A percentile compares a stretch with the other conserved stretches of the same genome.
Evolutionary conservation across 1,284 basidiomycete genomes (phyloP).

Genomic region (Ganoderma leucocontextum): DNA sequence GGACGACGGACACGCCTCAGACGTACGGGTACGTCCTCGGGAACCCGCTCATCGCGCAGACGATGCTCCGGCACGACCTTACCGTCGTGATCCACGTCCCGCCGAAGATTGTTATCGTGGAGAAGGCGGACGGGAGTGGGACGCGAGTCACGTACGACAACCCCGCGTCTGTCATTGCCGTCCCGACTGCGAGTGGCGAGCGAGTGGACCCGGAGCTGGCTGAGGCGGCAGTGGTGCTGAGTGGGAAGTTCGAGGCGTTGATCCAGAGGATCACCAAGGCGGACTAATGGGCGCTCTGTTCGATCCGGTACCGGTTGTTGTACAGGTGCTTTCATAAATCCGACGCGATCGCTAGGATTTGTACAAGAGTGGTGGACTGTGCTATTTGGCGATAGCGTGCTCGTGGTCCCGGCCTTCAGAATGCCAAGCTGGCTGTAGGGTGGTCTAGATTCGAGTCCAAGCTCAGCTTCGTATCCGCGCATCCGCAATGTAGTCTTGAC

Average conservation of each 20-base stretch:
- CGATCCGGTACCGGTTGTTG: background rate
- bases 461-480: no score
- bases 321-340: background rate
- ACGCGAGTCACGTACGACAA: slow-evolving; percentile 59
- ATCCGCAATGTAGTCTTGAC: no score
- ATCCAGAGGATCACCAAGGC: slow-evolving; percentile 37
- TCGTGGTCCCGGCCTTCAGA: background rate
- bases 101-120: slow-evolving; percentile 54
- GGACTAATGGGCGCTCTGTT: background rate
- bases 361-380: background rate
- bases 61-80: slow-evolving; percentile 54
- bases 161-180: slow-evolving; percentile 51
- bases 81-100: slow-evolving; percentile 56
- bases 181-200: slow-evolving; percentile 28
- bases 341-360: background rate
- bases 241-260: slow-evolving; percentile 57
- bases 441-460: no score
- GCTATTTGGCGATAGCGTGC: no score
- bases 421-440: no score
- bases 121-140: slow-evolving; percentile 48
- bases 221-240: slow-evolving; percentile 47
- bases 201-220: slow-evolving; percentile 42
- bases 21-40: slow-evolving; percentile 57
- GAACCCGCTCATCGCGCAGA: slow-evolving; percentile 60
- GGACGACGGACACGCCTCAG: slow-evolving; percentile 37